phyloP scores from a whole-genome alignment of 2,329 filamentous ascomycete species.

The Cladosporium sp. region DNA sequence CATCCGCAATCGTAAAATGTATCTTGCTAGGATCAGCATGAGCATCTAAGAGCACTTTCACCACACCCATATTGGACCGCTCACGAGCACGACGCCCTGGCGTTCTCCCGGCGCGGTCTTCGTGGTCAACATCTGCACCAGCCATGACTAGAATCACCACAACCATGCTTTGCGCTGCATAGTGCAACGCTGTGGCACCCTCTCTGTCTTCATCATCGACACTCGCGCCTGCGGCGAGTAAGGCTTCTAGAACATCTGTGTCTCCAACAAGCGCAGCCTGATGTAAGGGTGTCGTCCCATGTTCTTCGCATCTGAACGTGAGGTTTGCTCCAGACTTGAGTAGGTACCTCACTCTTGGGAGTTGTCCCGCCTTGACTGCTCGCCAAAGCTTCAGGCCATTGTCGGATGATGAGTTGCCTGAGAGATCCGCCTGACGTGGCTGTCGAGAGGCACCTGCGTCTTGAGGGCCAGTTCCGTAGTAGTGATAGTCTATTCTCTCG shows the following conservation, averaged over 20 bases:
- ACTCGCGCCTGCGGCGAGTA: neutral
- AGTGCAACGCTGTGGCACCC: neutral
- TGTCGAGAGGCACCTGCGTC: neutral
- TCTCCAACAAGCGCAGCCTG: neutral
- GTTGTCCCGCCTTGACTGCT: neutral
- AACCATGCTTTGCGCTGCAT: neutral
- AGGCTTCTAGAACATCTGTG: neutral
- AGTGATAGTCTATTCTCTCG: neutral
- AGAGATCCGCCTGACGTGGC: neutral
- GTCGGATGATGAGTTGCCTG: neutral
- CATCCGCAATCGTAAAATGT: neutral
- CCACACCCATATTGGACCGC: neutral
- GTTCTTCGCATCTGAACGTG: neutral
- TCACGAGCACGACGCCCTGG: neutral
- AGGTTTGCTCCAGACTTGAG: neutral
- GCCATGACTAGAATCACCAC: neutral
- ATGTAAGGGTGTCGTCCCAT: neutral
- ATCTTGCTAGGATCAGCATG: neutral
- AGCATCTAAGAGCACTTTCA: neutral
- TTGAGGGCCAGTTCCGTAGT: neutral
- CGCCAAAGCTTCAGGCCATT: neutral
- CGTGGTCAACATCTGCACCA: neutral
- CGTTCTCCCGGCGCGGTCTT: neutral
- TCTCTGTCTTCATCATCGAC: neutral
- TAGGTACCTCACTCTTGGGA: neutral